Evolutionary conservation across 129 eudicot genomes (phyloP).

Genomic region (Erigeron canadensis): DNA sequence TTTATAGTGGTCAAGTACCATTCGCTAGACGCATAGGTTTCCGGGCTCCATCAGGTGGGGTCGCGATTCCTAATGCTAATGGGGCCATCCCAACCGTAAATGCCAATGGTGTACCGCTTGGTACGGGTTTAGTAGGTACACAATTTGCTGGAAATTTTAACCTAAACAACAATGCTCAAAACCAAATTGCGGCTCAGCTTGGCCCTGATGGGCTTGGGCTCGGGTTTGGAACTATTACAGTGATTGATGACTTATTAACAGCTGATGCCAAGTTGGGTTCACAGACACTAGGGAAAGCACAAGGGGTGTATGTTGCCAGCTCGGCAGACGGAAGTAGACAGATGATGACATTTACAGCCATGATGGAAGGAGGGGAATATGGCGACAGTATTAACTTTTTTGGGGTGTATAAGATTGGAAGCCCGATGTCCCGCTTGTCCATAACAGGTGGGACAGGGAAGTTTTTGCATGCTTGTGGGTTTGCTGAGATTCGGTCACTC

Average conservation of each 20-base stretch:
- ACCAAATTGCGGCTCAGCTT: constrained; percentile 43
- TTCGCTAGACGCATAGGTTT: constrained; percentile 92
- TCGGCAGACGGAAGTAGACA: constrained; percentile 83
- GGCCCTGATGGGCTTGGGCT: constrained; percentile 92
- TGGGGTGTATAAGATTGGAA: constrained; percentile 83
- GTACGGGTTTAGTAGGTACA: constrained; percentile 79
- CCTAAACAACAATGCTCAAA: constrained; percentile 31
- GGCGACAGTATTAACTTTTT: constrained; percentile 88
- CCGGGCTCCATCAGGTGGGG: constrained; percentile 58
- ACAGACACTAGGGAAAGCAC: constrained; percentile 74
- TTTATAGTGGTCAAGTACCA: constrained; percentile 93
- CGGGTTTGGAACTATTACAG: constrained; percentile 93
- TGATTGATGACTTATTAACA: constrained; percentile 86
- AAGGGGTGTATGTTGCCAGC: constrained; percentile 90
- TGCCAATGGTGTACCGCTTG: constrained; percentile 71
- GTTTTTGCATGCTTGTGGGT: constrained; percentile 85
- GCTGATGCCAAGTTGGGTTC: constrained; percentile 68
- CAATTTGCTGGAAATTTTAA: constrained; percentile 53
- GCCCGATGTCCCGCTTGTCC: constrained; percentile 76
- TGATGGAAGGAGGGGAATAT: constrained; percentile 92
- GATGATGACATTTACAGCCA: constrained; percentile 94
- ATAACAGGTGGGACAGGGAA: constrained; percentile 95
- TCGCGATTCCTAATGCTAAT: constrained; percentile 80
- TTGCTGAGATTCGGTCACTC: constrained; percentile 87
- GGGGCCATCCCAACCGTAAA: constrained; percentile 80